Conservation (phyloP, 75 land plant genomes). For the Cupressus sempervirens region DNA sequence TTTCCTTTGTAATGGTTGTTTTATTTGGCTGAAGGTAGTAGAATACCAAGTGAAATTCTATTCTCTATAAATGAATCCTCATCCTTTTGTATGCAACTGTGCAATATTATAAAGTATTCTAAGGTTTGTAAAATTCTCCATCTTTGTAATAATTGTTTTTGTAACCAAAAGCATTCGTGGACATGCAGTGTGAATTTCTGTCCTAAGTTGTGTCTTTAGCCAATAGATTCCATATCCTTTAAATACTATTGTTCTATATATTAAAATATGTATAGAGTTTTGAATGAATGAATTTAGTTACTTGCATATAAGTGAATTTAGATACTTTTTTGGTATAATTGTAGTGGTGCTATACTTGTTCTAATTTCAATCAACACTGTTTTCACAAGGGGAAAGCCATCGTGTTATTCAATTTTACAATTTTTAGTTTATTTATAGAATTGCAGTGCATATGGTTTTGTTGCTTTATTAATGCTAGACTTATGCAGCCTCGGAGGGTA, state of each 20-base stretch:
- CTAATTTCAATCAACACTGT: not conserved
- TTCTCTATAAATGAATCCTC: too few species aligned
- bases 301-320: too few species aligned
- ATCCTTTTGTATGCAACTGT: too few species aligned
- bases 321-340: not conserved
- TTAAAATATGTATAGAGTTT: not conserved
- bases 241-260: too few species aligned
- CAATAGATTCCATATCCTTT: not conserved
- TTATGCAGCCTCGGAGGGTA: slow-evolving; percentile 40
- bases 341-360: not conserved
- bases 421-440: not conserved
- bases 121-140: too few species aligned
- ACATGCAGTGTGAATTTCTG: not conserved
- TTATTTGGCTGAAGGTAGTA: too few species aligned
- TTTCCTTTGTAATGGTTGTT: too few species aligned
- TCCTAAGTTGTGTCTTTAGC: not conserved
- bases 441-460: not conserved
- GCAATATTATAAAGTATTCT: too few species aligned
- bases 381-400: not conserved
- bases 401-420: not conserved
- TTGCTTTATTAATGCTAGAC: not conserved
- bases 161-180: too few species aligned
- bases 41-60: too few species aligned
- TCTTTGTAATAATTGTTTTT: too few species aligned
- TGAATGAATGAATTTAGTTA: too few species aligned